Conservation (phyloP, 2,329 filamentous ascomycete species). For the Calonectria hawksworthii region DNA sequence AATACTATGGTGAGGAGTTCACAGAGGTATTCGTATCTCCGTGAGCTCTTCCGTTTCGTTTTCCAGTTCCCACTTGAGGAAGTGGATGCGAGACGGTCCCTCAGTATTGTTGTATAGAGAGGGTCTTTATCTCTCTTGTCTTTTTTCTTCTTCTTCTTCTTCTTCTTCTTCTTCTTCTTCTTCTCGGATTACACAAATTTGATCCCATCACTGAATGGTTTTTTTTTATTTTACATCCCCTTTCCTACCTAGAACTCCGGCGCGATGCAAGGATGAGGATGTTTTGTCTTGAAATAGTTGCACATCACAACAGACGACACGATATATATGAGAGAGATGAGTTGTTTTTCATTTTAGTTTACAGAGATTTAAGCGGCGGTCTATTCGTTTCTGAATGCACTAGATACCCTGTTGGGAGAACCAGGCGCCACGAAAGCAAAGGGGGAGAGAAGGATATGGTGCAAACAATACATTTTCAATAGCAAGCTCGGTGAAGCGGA, state of each 20-base stretch:
- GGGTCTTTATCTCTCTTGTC: constrained; percentile 18
- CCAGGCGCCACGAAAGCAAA: constrained; percentile 26
- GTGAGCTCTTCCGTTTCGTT: constrained; percentile 85
- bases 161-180: constrained; percentile 30
- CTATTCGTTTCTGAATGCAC: constrained; percentile 48
- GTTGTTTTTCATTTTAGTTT: constrained; percentile 21
- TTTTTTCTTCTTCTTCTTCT: constrained; percentile 26
- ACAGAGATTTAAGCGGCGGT: constrained; percentile 38
- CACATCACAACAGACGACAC: constrained; percentile 32
- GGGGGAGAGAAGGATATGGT: constrained; percentile 1
- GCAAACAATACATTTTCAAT: constrained; percentile 4
- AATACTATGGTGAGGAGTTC: constrained; percentile 79
- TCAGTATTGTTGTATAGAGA: constrained; percentile 67
- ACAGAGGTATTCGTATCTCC: constrained; percentile 81
- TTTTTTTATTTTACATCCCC: constrained; percentile 15
- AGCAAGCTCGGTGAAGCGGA: background rate
- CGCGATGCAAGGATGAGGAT: constrained; percentile 23
- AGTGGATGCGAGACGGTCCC: constrained; percentile 74
- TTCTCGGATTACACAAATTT: constrained; percentile 3
- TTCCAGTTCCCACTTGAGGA: constrained; percentile 90
- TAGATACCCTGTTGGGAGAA: constrained; percentile 47
- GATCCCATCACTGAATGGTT: background rate
- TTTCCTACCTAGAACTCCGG: constrained; percentile 30
- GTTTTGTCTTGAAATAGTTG: constrained; percentile 21
- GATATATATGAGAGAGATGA: constrained; percentile 28